A percentile compares a stretch with the other conserved stretches of the same genome.
phyloP scores from a whole-genome alignment of 129 eudicot genomes.

The Kitagawia praeruptora region DNA sequence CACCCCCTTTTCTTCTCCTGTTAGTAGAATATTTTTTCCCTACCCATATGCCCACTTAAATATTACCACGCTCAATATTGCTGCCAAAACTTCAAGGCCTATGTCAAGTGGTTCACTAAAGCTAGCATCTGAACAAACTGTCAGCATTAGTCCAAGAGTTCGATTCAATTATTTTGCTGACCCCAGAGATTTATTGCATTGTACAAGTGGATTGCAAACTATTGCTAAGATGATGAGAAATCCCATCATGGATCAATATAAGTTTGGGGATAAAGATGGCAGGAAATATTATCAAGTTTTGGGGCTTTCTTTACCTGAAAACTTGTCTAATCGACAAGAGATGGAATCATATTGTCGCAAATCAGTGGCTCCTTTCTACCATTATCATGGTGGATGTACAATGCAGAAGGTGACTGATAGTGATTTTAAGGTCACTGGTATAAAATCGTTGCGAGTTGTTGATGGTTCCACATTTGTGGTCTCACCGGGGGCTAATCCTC shows the following conservation, averaged over 20 bases:
- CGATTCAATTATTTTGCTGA: conserved; percentile 2
- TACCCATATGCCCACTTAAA: conserved; percentile 1
- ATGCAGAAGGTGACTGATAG: background rate
- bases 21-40: conserved; percentile 12
- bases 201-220: conserved; percentile 11
- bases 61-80: background rate
- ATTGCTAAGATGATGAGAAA: conserved; percentile 12
- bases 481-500: conserved; percentile 49
- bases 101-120: conserved; percentile 7
- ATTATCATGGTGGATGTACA: conserved; percentile 7
- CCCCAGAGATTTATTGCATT: conserved; percentile 15
- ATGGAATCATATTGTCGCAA: conserved; percentile 5
- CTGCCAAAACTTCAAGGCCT: background rate
- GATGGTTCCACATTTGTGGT: conserved; percentile 35
- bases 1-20: conserved; percentile 1
- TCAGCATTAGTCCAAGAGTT: background rate
- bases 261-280: conserved; percentile 20
- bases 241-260: conserved; percentile 26
- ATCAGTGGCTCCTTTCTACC: background rate
- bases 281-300: conserved; percentile 1
- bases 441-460: conserved; percentile 19
- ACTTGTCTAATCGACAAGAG: background rate
- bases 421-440: conserved; percentile 4
- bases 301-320: conserved; percentile 17
- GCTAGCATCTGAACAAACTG: background rate